phyloP scores from a whole-genome alignment of 495 filamentous ascomycete species.

The Stereocaulon alpinum region DNA sequence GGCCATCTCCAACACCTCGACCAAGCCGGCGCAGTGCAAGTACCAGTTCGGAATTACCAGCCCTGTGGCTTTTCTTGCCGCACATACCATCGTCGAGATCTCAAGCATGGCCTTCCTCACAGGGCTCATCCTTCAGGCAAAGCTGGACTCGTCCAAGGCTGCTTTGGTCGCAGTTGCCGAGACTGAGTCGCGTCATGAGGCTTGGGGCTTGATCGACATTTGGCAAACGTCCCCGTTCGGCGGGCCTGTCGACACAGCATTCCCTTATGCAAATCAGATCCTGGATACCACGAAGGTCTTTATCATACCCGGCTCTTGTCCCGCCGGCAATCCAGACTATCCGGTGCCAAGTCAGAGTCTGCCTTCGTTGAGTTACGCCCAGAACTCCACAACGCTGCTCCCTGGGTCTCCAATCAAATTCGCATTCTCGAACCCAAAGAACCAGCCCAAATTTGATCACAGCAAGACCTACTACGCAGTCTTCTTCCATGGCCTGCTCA shows the following conservation, averaged over 20 bases:
- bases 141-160: slow-evolving; percentile 28
- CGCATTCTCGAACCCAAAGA: slow-evolving; percentile 30
- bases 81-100: slow-evolving; percentile 40
- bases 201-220: slow-evolving; percentile 42
- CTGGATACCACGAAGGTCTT: slow-evolving; percentile 40
- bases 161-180: slow-evolving; percentile 41
- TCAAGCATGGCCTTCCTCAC: slow-evolving; percentile 46
- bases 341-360: slow-evolving; percentile 37
- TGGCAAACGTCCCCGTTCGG: slow-evolving; percentile 41
- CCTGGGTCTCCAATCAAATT: slow-evolving; percentile 36
- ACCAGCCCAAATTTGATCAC: slow-evolving; percentile 33
- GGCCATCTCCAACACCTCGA: slow-evolving; percentile 39
- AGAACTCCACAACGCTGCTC: slow-evolving; percentile 29
- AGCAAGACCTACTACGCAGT: slow-evolving; percentile 38
- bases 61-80: slow-evolving; percentile 32
- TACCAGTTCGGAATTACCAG: slow-evolving; percentile 33
- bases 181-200: slow-evolving; percentile 40
- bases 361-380: slow-evolving; percentile 30
- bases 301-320: slow-evolving; percentile 40
- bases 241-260: slow-evolving; percentile 40
- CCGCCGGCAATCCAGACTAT: slow-evolving; percentile 37
- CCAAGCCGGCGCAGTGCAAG: slow-evolving; percentile 43
- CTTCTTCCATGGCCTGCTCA: slow-evolving; percentile 40
- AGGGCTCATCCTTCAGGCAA: slow-evolving; percentile 38
- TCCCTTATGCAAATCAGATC: slow-evolving; percentile 45